Conservation (phyloP, 495 filamentous ascomycete genomes). For the Xylaria cubensis region DNA sequence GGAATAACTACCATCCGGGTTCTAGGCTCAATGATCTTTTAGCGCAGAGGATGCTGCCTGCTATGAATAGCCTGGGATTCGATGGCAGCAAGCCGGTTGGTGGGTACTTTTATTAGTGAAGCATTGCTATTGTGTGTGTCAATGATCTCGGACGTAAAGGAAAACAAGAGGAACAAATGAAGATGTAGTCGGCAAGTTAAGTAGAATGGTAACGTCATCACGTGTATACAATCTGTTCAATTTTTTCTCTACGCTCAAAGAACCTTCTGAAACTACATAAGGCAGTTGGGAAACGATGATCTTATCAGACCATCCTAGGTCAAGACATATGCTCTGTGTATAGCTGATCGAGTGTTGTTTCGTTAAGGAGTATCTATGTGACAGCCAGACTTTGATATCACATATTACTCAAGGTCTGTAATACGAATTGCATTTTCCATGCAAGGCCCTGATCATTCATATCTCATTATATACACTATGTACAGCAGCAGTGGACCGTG, state of each 20-base stretch:
- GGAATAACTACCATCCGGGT: neutral
- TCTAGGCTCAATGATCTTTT: neutral
- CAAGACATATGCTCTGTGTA: neutral
- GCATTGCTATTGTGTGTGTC: neutral
- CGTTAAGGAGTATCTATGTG: neutral
- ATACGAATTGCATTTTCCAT: neutral
- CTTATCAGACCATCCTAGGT: neutral
- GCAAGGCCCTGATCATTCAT: neutral
- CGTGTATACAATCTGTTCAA: neutral
- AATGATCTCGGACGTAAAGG: neutral
- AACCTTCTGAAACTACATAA: neutral
- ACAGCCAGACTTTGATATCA: neutral
- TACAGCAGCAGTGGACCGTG: neutral
- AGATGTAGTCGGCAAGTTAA: neutral
- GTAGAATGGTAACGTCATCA: neutral
- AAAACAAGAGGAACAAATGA: neutral
- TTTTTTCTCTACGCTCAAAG: neutral
- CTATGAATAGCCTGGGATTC: neutral
- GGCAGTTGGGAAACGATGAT: neutral
- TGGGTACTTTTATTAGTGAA: neutral
- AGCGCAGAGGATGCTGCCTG: slow-evolving; percentile 1
- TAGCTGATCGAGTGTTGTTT: neutral
- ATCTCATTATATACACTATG: neutral
- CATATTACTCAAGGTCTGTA: neutral
- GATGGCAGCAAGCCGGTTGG: neutral